These are phyloP conservation scores for Colletotrichum somersetense DNA, from an alignment of 2,329 filamentous ascomycete species.

Conservation along the genomic window DNA sequence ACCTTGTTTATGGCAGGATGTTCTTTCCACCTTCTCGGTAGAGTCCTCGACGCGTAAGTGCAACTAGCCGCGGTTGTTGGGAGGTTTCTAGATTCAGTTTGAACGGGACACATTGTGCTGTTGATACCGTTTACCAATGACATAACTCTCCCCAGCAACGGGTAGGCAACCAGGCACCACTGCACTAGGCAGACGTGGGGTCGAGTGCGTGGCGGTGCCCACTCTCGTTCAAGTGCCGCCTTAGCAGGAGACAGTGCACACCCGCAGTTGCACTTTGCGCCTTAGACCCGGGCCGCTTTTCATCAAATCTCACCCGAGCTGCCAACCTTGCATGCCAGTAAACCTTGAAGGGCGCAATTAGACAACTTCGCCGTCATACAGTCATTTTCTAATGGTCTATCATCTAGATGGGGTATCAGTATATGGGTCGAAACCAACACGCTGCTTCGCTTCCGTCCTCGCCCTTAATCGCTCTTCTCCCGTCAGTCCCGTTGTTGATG, in stretches of 20 bases:
- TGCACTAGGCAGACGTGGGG: background rate
- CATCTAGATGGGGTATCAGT: conserved; percentile 54
- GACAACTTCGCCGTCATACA: background rate
- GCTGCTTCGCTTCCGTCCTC: conserved; percentile 60
- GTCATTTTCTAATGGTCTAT: conserved; percentile 8
- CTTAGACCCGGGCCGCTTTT: background rate
- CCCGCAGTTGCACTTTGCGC: background rate
- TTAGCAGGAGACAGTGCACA: conserved; percentile 5
- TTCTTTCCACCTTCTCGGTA: background rate
- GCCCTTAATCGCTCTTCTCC: conserved; percentile 60
- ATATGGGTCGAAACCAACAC: conserved; percentile 70
- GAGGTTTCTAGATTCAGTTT: background rate
- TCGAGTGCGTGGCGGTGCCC: conserved; percentile 9
- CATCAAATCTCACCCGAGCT: conserved; percentile 1
- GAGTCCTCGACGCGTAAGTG: background rate
- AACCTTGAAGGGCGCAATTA: background rate
- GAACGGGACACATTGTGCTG: conserved; percentile 5
- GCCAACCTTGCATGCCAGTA: background rate
- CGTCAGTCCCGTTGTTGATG: conserved; percentile 64
- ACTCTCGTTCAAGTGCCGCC: too few relatives aligned
- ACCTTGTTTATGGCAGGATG: background rate
- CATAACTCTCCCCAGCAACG: conserved; percentile 40
- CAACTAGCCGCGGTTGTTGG: background rate
- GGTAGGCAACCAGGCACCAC: conserved; percentile 26
- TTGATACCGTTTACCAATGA: conserved; percentile 33